Evolutionary conservation across 768 basidiomycete genomes (phyloP).

Genomic region (Gloeophyllum trabeum): DNA sequence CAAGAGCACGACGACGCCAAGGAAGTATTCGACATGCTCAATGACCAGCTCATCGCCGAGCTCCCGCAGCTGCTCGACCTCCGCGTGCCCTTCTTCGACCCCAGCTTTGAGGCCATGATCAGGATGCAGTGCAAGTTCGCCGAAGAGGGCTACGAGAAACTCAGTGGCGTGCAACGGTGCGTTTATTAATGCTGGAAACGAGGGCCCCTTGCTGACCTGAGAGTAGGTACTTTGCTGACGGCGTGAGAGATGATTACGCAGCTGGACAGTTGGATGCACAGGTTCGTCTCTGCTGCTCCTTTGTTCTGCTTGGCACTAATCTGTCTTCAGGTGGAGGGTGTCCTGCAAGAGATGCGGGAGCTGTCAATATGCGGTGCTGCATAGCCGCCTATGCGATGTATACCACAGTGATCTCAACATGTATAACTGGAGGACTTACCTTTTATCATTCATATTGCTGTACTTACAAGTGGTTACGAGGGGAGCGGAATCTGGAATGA

Average conservation of each 20-base stretch:
- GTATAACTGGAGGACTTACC: too few species aligned
- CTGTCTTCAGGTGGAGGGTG: conserved; percentile 69
- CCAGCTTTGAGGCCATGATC: conserved; percentile 98
- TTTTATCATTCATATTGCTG: too few species aligned
- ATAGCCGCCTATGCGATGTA: too few species aligned
- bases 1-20: conserved; percentile 93
- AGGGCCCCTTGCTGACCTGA: too few species aligned
- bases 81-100: conserved; percentile 96
- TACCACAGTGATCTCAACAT: too few species aligned
- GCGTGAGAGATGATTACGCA: conserved; percentile 92
- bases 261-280: conserved; percentile 93
- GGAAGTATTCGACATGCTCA: conserved; percentile 88
- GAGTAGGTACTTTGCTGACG: conserved; percentile 89
- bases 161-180: conserved; percentile 86
- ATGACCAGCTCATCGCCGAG: conserved; percentile 84
- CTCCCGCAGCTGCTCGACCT: conserved; percentile 89
- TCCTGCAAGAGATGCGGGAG: conserved; percentile 95
- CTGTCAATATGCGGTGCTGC: conserved; percentile 88
- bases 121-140: conserved; percentile 97
- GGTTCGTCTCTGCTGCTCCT: conserved; percentile 26
- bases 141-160: conserved; percentile 96
- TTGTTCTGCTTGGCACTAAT: conserved; percentile 2
- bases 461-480: too few species aligned
- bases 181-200: conserved; percentile 6
- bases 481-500: too few species aligned